Conservation (phyloP, 2,329 filamentous ascomycete genomes). For the Claviceps maximensis region DNA sequence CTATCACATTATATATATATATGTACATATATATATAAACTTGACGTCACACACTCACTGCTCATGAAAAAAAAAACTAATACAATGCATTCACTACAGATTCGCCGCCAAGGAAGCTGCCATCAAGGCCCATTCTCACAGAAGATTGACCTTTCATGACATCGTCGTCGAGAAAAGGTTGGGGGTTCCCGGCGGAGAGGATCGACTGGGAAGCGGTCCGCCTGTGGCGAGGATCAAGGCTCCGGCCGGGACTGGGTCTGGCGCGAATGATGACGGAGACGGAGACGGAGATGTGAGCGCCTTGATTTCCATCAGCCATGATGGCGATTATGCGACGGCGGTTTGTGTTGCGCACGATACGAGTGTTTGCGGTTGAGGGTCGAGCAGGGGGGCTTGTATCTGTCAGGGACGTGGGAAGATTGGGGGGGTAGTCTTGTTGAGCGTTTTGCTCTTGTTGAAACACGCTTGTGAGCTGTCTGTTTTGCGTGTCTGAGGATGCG, state of each 20-base stretch:
- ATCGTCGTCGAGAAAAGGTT: conserved; percentile 31
- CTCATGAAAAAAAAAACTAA: not conserved
- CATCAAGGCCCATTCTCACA: conserved; percentile 56
- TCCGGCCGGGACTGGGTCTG: not conserved
- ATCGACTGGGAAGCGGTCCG: conserved; percentile 25
- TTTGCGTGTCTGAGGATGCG: no score
- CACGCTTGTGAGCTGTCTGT: no score
- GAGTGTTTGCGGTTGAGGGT: not conserved
- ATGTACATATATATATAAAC: no score
- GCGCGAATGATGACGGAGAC: not conserved
- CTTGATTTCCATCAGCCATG: conserved; percentile 73
- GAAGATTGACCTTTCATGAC: conserved; percentile 47
- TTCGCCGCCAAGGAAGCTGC: conserved; percentile 65
- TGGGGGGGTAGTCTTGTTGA: no score
- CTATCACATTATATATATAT: no score
- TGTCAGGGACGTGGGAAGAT: no score
- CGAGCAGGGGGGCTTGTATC: no score
- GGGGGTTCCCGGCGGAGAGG: conserved; percentile 13
- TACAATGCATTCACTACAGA: conserved; percentile 18
- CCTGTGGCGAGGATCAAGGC: conserved; percentile 31
- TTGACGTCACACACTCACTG: no score
- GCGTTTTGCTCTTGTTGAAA: no score
- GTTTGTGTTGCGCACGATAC: conserved; percentile 41
- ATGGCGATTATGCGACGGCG: conserved; percentile 67
- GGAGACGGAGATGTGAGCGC: conserved; percentile 38